Evolutionary conservation across 169 alveolate genomes (phyloP).

Genomic region (Eimeria acervulina): DNA sequence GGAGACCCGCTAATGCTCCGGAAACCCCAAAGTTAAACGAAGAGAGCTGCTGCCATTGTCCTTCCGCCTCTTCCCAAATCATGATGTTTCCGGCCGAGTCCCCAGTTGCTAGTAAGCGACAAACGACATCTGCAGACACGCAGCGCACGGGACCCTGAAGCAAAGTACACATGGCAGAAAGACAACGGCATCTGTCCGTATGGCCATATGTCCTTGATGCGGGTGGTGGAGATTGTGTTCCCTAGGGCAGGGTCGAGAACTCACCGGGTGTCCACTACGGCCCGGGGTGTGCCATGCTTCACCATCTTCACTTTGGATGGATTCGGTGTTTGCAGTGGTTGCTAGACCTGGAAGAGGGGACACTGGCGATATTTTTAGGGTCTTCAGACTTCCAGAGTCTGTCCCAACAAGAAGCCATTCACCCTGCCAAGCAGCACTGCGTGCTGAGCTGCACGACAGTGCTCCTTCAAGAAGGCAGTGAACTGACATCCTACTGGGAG

Average conservation of each 20-base stretch:
- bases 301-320: background rate
- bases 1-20: slow-evolving; percentile 44
- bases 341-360: slow-evolving; percentile 2
- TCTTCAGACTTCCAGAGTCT: slow-evolving; percentile 36
- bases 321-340: background rate
- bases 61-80: slow-evolving; percentile 53
- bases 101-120: slow-evolving; percentile 38
- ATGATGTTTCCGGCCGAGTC: slow-evolving; percentile 24
- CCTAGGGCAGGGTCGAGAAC: background rate
- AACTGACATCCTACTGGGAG: background rate
- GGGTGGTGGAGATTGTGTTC: background rate
- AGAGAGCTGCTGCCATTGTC: slow-evolving; percentile 39
- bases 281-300: slow-evolving; percentile 8
- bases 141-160: slow-evolving; percentile 75
- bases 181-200: background rate
- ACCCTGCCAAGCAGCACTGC: slow-evolving; percentile 58
- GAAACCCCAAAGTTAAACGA: slow-evolving; percentile 12
- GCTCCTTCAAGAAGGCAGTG: slow-evolving; percentile 5
- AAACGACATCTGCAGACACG: slow-evolving; percentile 48
- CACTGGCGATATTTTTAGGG: background rate
- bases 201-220: background rate
- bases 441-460: slow-evolving; percentile 34
- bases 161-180: slow-evolving; percentile 46
- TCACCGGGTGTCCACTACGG: slow-evolving; percentile 35
- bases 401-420: slow-evolving; percentile 62